Base-by-base conservation (phyloP, 306 rosid genomes). In the Bauhinia variegata region DNA sequence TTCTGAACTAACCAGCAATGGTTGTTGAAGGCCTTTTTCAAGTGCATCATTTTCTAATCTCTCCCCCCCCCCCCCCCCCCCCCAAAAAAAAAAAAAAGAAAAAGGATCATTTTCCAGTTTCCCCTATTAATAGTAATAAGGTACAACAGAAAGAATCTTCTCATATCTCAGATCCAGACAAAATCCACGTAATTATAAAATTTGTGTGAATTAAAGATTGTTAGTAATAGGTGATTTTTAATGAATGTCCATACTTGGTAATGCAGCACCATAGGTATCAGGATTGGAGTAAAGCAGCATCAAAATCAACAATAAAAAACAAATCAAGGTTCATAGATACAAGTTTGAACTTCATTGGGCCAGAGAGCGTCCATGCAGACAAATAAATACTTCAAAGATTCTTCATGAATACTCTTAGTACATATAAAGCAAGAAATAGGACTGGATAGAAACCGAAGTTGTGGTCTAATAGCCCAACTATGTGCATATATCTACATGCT, bases 1-100 rank as follows among this genome's bases (percentile, higher is more conserved):
- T 55, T 88, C 85, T 55, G 89, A 80, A 77, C 72, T 80, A 47
- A 58, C 32, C 61, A 95, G 92, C 82, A 95, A 80, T 64, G 95
- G 95, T 65, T 85, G 86, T 23, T 91, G 72, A 65, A 87, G 64
- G 75, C 97, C 99, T 7, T 79, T 68, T 73, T 91, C 97, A 36
- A 86, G 89, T 38, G 67, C 70, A 42, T 72, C 78, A 12, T 78
- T 82, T 74, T 64, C 86, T 73, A 53, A 78, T 66, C n/a, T n/a
- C n/a, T n/a, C n/a, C n/a, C n/a, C n/a, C n/a, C n/a, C n/a, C n/a
- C n/a, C n/a, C n/a, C n/a, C n/a, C n/a, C n/a, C n/a, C n/a, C n/a
- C 37, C 23, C 43, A 62, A 44, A 8, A 31, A 53, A 53, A 80
- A 43, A n/a, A n/a, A n/a, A n/a, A n/a, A n/a, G n/a, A n/a, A n/a